Conservation (phyloP, 2,329 filamentous ascomycete genomes). For the Fusarium tupiense region DNA sequence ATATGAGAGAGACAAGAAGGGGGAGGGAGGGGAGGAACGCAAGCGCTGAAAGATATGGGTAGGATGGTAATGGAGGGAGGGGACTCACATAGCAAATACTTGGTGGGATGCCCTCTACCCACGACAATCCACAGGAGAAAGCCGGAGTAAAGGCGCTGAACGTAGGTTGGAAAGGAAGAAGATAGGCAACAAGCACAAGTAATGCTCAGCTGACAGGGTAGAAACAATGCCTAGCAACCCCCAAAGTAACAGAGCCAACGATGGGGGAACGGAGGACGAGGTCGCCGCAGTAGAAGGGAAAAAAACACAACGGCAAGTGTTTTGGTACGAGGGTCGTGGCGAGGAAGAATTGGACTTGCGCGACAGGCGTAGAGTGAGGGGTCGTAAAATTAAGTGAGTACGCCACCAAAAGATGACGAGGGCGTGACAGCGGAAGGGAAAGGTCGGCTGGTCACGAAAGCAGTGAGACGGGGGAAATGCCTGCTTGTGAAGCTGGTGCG, state of each 20-base stretch:
- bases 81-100: conserved; percentile 57
- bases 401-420: conserved; percentile 41
- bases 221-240: conserved; percentile 34
- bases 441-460: conserved; percentile 41
- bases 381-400: conserved; percentile 37
- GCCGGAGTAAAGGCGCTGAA: conserved; percentile 56
- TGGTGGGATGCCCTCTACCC: conserved; percentile 54
- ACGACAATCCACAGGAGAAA: conserved; percentile 57
- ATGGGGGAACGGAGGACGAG: conserved; percentile 38
- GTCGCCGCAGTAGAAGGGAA: conserved; percentile 22
- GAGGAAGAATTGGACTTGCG: conserved; percentile 43
- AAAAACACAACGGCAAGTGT: conserved; percentile 32
- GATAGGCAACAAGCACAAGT: conserved; percentile 21
- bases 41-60: conserved; percentile 25
- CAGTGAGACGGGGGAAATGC: conserved; percentile 44
- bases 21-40: conserved; percentile 24
- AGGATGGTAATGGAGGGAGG: conserved; percentile 34
- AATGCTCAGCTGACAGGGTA: conserved; percentile 30
- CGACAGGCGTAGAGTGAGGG: conserved; percentile 40
- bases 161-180: conserved; percentile 26
- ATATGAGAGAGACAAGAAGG: conserved; percentile 27
- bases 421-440: conserved; percentile 39
- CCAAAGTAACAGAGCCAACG: conserved; percentile 31
- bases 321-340: conserved; percentile 41
- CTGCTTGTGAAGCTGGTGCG: conserved; percentile 35